Conservation (phyloP, 2,329 filamentous ascomycete species). For the Fusarium nisikadoi region DNA sequence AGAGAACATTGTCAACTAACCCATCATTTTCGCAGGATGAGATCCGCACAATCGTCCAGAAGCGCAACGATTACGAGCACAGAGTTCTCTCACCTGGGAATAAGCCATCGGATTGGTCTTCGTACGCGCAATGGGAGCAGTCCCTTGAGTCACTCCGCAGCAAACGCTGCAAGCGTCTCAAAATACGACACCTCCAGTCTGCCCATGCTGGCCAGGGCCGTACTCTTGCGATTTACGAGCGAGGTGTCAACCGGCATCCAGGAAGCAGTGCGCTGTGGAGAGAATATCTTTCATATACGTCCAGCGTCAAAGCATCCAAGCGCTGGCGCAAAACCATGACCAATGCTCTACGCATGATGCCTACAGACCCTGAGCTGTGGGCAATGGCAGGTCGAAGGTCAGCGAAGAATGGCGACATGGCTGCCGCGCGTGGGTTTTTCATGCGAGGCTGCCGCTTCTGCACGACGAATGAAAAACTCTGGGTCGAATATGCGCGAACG, state of each 20-base stretch:
- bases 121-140: conserved; percentile 80
- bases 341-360: conserved; percentile 83
- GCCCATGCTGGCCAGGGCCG: conserved; percentile 80
- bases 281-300: conserved; percentile 86
- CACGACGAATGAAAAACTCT: conserved; percentile 76
- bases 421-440: conserved; percentile 84
- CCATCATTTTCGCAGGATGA: conserved; percentile 71
- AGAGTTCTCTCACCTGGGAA: conserved; percentile 85
- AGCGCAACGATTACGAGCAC: conserved; percentile 94
- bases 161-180: conserved; percentile 84
- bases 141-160: conserved; percentile 79
- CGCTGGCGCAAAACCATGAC: conserved; percentile 73
- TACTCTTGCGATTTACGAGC: conserved; percentile 89
- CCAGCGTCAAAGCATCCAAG: conserved; percentile 73
- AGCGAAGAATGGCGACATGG: conserved; percentile 87
- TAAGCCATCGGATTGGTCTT: conserved; percentile 80
- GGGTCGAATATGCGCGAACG: conserved; percentile 89
- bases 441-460: conserved; percentile 92
- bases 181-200: conserved; percentile 73
- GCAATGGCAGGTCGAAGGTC: conserved; percentile 82
- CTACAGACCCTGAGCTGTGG: conserved; percentile 86
- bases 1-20: conserved; percentile 12
- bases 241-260: conserved; percentile 84
- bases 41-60: conserved; percentile 87
- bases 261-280: conserved; percentile 86